Conservation (phyloP, 164 flowering plant species). For the Echeveria elegans region DNA sequence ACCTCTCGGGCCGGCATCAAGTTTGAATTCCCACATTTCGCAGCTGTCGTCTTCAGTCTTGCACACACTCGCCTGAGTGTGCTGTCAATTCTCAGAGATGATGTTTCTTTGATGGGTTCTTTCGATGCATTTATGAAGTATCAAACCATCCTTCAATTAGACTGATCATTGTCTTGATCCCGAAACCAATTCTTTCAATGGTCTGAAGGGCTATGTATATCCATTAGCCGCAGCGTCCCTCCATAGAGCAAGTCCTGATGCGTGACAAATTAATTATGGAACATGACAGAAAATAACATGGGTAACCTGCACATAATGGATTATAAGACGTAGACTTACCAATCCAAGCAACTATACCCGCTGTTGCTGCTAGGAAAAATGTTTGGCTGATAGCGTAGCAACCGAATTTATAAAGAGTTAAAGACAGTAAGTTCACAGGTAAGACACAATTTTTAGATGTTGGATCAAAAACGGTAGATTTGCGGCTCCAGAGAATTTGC, state of each 20-base stretch:
- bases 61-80: too few species aligned
- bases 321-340: slow-evolving; percentile 29
- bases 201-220: slow-evolving; percentile 46
- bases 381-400: slow-evolving; percentile 61
- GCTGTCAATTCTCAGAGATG: neutral
- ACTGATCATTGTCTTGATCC: slow-evolving; percentile 18
- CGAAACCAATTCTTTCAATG: slow-evolving; percentile 49
- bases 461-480: too few species aligned
- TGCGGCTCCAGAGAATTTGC: too few species aligned
- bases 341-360: slow-evolving; percentile 57
- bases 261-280: slow-evolving; percentile 1
- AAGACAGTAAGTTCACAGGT: neutral
- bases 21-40: neutral
- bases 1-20: too few species aligned
- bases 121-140: neutral
- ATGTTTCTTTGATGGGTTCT: neutral
- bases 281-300: neutral
- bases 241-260: slow-evolving; percentile 67
- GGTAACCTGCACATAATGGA: neutral
- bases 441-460: neutral
- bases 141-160: neutral
- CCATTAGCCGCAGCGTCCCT: slow-evolving; percentile 65
- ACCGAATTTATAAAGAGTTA: slow-evolving; percentile 45
- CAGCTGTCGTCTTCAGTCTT: neutral
- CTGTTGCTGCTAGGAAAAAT: slow-evolving; percentile 71